A percentile compares a stretch with the other conserved stretches of the same genome.
phyloP scores from a whole-genome alignment of 306 rosid species.

The Echinosophora koreensis region DNA sequence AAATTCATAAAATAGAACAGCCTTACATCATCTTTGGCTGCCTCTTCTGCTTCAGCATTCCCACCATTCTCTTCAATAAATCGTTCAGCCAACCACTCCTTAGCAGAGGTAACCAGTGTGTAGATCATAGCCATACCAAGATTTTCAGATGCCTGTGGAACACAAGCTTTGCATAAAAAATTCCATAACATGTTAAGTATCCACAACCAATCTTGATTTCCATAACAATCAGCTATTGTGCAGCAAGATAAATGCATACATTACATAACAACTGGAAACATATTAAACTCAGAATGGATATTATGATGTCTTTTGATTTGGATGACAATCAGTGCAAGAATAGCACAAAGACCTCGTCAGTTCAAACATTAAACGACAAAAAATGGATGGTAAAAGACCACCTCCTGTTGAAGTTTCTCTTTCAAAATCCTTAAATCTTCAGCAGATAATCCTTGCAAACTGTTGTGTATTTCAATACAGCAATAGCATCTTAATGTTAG shows the following conservation, averaged over 20 bases:
- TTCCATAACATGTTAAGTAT: slow-evolving; percentile 39
- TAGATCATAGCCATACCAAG: slow-evolving; percentile 99
- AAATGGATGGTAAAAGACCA: slow-evolving; percentile 42
- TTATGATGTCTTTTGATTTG: slow-evolving; percentile 29
- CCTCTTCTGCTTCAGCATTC: slow-evolving; percentile 79
- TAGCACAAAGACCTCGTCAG: slow-evolving; percentile 36
- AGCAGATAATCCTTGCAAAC: slow-evolving; percentile 73
- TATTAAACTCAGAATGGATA: slow-evolving; percentile 18
- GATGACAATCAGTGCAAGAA: slow-evolving; percentile 27
- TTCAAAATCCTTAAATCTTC: slow-evolving; percentile 83
- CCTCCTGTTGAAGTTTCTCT: slow-evolving; percentile 93
- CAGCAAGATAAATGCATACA: slow-evolving; percentile 33
- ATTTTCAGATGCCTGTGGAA: slow-evolving; percentile 91
- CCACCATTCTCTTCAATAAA: slow-evolving; percentile 69
- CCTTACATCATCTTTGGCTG: slow-evolving; percentile 87
- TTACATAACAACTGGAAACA: slow-evolving; percentile 12
- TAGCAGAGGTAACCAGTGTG: slow-evolving; percentile 89
- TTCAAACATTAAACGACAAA: slow-evolving; percentile 40
- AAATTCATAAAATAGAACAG: slow-evolving; percentile 34
- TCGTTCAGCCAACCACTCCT: slow-evolving; percentile 91
- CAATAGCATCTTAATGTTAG: slow-evolving; percentile 34
- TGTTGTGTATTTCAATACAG: slow-evolving; percentile 49
- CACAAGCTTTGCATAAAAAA: slow-evolving; percentile 46
- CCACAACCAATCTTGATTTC: slow-evolving; percentile 42
- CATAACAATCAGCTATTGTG: slow-evolving; percentile 42